Percentiles rank a stretch among this genome's conserved stretches.
phyloP scores from a whole-genome alignment of 1,284 basidiomycete species.

The Mycena sp. region DNA sequence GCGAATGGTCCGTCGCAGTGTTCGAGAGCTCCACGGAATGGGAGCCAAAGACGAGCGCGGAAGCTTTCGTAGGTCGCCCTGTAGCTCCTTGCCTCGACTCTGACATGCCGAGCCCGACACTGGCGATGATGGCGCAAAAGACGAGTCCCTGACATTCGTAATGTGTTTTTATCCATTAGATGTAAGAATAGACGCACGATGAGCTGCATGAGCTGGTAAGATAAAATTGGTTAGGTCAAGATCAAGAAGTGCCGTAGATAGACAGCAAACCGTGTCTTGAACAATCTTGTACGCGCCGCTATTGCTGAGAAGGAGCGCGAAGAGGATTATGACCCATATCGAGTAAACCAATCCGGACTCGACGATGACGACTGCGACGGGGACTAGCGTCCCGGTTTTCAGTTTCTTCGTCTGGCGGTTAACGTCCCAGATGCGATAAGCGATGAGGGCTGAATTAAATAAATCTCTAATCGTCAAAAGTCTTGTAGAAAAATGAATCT shows the following conservation, averaged over 20 bases:
- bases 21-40: background rate
- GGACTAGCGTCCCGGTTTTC: background rate
- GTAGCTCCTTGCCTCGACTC: background rate
- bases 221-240: too few species aligned
- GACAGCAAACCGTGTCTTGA: background rate
- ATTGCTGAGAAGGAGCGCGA: background rate
- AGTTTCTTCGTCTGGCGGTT: background rate
- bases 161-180: too few species aligned
- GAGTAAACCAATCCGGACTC: slow-evolving; percentile 1
- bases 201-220: slow-evolving; percentile 3
- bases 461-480: background rate
- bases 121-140: slow-evolving; percentile 13
- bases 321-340: background rate
- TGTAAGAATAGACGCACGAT: too few species aligned
- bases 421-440: slow-evolving; percentile 15
- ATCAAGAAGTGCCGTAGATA: too few species aligned
- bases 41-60: background rate
- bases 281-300: background rate
- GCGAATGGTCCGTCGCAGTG: background rate
- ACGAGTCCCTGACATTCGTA: slow-evolving; percentile 13
- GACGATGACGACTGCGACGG: slow-evolving; percentile 1
- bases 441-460: slow-evolving; percentile 1
- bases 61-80: background rate
- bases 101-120: background rate
- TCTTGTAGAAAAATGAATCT: too few species aligned